A percentile compares a stretch with the other conserved stretches of the same genome.
phyloP scores from a whole-genome alignment of 148 eudicot species.

The Persicaria maculosa region DNA sequence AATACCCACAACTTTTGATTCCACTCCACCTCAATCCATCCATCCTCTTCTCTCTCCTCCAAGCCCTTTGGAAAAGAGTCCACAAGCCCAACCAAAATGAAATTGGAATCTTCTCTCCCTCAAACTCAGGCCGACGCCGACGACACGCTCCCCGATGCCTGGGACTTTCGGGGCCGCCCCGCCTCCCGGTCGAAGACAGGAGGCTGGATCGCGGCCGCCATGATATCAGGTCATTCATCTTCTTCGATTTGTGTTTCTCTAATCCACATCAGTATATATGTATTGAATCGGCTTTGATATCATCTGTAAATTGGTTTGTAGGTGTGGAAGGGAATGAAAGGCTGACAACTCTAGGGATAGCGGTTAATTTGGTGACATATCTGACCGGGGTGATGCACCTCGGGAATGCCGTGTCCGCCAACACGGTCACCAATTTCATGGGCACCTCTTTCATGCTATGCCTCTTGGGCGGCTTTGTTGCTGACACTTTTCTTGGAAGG shows the following conservation, averaged over 20 bases:
- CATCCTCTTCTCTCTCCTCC: conserved; percentile 4
- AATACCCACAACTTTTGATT: background rate
- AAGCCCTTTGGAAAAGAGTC: background rate
- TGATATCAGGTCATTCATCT: conserved; percentile 45
- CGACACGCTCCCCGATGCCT: conserved; percentile 35
- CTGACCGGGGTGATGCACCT: conserved; percentile 79
- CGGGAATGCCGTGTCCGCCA: conserved; percentile 75
- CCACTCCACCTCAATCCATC: background rate
- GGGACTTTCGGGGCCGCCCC: conserved; percentile 52
- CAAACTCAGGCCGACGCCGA: conserved; percentile 13
- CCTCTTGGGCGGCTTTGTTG: conserved; percentile 86
- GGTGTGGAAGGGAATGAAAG: conserved; percentile 77
- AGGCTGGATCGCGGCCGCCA: conserved; percentile 69
- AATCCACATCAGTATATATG: background rate
- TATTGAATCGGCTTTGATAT: background rate
- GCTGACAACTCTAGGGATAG: conserved; percentile 76
- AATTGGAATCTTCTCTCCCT: conserved; percentile 12
- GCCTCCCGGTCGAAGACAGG: conserved; percentile 55
- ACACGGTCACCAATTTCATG: conserved; percentile 76
- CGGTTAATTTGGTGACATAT: conserved; percentile 81
- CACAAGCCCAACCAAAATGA: background rate
- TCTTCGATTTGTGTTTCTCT: too few relatives aligned
- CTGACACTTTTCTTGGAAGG: conserved; percentile 89
- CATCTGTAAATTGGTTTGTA: conserved; percentile 10
- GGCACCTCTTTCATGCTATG: conserved; percentile 92